Percentiles rank a stretch among this genome's conserved stretches.
phyloP scores from a whole-genome alignment of 768 basidiomycete species.

The Auricularia sp. region DNA sequence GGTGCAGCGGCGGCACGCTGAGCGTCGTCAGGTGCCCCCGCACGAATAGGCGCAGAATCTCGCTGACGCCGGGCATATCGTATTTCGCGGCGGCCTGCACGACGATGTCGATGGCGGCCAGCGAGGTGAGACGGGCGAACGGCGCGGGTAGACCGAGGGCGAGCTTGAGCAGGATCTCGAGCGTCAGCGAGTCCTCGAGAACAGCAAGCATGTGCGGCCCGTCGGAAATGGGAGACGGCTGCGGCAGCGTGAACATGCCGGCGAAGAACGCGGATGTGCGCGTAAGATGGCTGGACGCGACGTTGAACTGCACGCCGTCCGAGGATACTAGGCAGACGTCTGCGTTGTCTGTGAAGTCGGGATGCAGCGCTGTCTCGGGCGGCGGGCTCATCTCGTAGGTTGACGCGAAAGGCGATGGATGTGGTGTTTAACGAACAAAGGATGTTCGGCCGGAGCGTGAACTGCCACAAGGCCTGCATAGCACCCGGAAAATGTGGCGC shows the following conservation, averaged over 20 bases:
- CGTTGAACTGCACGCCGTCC: neutral
- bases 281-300: neutral
- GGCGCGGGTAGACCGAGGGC: neutral
- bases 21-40: neutral
- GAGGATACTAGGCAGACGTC: neutral
- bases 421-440: too few relatives aligned
- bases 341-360: neutral
- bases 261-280: neutral
- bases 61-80: neutral
- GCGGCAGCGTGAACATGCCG: neutral
- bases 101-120: neutral
- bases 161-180: neutral
- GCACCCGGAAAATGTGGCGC: too few relatives aligned
- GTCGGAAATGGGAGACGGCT: neutral
- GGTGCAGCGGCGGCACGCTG: neutral
- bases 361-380: neutral
- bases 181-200: neutral
- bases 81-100: neutral
- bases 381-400: too few relatives aligned
- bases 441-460: too few relatives aligned
- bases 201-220: neutral
- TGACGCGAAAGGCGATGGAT: too few relatives aligned
- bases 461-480: too few relatives aligned
- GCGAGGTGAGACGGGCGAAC: neutral
- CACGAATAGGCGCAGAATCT: neutral